A percentile compares a stretch with the other conserved stretches of the same genome.
Evolutionary conservation across 2,329 filamentous ascomycete species (phyloP).

Genomic region (Aspergillus bombycis): DNA sequence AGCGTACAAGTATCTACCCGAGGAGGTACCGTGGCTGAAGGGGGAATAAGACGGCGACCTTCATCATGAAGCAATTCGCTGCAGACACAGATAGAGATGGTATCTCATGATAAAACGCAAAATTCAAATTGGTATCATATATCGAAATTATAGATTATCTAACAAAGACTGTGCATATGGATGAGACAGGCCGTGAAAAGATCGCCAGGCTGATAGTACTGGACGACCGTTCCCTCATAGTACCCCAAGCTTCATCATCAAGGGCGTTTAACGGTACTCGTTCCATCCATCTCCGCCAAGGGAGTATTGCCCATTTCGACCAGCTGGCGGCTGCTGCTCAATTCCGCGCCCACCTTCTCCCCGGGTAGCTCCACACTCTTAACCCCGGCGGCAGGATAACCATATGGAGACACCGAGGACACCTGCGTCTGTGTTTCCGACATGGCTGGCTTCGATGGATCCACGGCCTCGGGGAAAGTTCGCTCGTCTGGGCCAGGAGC

Average conservation of each 20-base stretch:
- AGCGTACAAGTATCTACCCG: slow-evolving; percentile 47
- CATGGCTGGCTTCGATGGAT: neutral
- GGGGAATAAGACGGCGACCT: neutral
- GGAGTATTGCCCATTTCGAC: slow-evolving; percentile 6
- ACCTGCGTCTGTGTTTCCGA: neutral
- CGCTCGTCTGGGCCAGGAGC: neutral
- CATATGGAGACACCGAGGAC: neutral
- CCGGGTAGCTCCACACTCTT: slow-evolving; percentile 5
- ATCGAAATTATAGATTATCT: neutral
- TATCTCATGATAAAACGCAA: neutral
- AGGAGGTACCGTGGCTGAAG: slow-evolving; percentile 46
- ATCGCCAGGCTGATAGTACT: neutral
- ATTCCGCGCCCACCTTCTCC: neutral
- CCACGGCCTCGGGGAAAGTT: neutral
- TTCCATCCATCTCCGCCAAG: slow-evolving; percentile 12
- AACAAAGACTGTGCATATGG: neutral
- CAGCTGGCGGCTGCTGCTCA: slow-evolving; percentile 8
- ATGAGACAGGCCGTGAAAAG: neutral
- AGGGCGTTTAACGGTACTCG: neutral
- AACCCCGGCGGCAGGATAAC: neutral
- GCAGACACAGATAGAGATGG: no score
- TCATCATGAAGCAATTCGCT: neutral
- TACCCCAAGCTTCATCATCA: neutral
- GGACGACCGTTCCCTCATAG: no score
- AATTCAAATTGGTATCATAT: neutral